These are phyloP conservation scores for Moesziomyces parantarcticus DNA, from an alignment of 1,284 basidiomycete genomes.

Conservation along the genomic window DNA sequence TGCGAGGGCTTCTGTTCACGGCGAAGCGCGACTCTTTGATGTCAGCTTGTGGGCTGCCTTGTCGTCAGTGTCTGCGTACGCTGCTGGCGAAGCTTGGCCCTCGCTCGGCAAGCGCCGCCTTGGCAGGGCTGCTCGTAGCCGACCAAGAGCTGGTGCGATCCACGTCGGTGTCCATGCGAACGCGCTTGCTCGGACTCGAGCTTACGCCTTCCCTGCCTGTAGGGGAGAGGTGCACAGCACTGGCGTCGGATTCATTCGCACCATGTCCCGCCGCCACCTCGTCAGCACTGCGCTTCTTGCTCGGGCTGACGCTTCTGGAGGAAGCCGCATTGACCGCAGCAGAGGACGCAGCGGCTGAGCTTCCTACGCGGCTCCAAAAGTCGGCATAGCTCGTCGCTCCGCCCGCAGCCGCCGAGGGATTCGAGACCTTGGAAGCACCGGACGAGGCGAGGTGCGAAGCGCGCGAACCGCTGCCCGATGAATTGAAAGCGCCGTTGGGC, in stretches of 20 bases:
- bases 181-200: slow-evolving; percentile 39
- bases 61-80: background rate
- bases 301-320: slow-evolving; percentile 25
- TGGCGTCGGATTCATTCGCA: background rate
- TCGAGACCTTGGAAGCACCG: background rate
- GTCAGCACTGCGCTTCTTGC: slow-evolving; percentile 45
- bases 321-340: slow-evolving; percentile 2
- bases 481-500: slow-evolving; percentile 4
- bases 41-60: background rate
- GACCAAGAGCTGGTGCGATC: slow-evolving; percentile 8
- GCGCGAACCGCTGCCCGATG: background rate
- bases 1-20: background rate
- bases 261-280: slow-evolving; percentile 4
- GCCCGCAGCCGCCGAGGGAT: slow-evolving; percentile 10
- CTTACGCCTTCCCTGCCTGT: too few relatives aligned
- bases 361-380: slow-evolving; percentile 55
- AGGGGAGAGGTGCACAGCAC: too few relatives aligned
- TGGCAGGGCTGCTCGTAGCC: slow-evolving; percentile 24
- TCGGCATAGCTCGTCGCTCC: slow-evolving; percentile 53
- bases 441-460: slow-evolving; percentile 2
- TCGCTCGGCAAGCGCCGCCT: slow-evolving; percentile 26
- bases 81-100: slow-evolving; percentile 11
- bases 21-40: too few relatives aligned
- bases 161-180: slow-evolving; percentile 30
- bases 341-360: slow-evolving; percentile 14